These are phyloP conservation scores for Peniophora sp. DNA, from an alignment of 1,284 basidiomycete species.

Conservation along the genomic window DNA sequence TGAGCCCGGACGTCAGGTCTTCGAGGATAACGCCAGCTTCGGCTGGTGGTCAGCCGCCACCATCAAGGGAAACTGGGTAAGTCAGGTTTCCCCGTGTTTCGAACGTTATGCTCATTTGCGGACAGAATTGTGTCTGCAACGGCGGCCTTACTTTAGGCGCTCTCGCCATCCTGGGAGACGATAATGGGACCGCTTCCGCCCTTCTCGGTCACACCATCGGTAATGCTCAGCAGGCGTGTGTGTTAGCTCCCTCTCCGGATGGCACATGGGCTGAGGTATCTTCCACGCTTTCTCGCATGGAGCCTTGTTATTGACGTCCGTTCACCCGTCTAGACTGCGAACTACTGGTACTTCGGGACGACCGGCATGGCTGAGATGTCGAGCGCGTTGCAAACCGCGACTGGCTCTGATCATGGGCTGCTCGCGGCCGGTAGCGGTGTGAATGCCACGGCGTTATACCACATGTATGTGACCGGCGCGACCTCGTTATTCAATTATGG, in stretches of 20 bases:
- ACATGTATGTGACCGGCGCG: conserved; percentile 84
- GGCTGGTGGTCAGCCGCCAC: conserved; percentile 55
- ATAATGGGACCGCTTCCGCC: conserved; percentile 64
- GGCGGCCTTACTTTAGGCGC: conserved; percentile 84
- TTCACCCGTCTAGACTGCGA: conserved; percentile 48
- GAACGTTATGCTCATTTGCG: no score
- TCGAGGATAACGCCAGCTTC: conserved; percentile 31
- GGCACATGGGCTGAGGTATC: conserved; percentile 82
- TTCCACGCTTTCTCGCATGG: no score
- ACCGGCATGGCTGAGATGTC: conserved; percentile 91
- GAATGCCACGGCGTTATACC: conserved; percentile 75
- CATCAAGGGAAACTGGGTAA: conserved; percentile 74
- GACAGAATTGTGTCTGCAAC: conserved; percentile 89
- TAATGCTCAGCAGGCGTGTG: conserved; percentile 81
- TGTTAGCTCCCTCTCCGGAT: conserved; percentile 53
- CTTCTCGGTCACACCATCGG: conserved; percentile 64
- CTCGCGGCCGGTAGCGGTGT: conserved; percentile 65
- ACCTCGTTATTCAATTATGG: conserved; percentile 90
- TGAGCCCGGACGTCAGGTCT: conserved; percentile 48
- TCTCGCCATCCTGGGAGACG: conserved; percentile 85
- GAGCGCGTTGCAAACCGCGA: conserved; percentile 77
- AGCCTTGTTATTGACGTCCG: no score
- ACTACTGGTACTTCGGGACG: conserved; percentile 96
- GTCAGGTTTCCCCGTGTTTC: no score
- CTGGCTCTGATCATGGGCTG: conserved; percentile 77